Conservation (phyloP, 1,284 basidiomycete genomes). For the Pseudomicrostroma phylloplanum region DNA sequence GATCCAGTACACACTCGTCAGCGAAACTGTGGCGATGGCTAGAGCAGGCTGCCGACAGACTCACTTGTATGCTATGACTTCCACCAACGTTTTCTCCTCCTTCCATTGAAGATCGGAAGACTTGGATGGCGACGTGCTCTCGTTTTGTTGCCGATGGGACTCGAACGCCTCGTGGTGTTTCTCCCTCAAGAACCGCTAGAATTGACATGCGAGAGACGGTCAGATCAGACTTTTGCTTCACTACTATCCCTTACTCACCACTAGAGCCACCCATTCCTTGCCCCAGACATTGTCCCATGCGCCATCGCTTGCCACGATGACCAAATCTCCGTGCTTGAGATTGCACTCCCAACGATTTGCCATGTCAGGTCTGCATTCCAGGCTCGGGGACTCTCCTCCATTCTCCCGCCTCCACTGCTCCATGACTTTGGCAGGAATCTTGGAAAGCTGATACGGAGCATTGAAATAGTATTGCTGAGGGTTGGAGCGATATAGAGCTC, state of each 20-base stretch:
- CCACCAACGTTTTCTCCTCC: slow-evolving; percentile 11
- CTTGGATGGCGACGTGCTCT: too few relatives aligned
- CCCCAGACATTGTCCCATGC: slow-evolving; percentile 73
- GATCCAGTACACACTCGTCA: neutral
- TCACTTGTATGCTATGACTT: slow-evolving; percentile 17
- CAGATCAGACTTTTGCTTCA: too few relatives aligned
- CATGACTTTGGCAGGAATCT: slow-evolving; percentile 10
- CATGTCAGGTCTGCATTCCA: slow-evolving; percentile 28
- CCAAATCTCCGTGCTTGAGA: slow-evolving; percentile 37
- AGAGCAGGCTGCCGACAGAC: slow-evolving; percentile 11
- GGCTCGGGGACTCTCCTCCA: slow-evolving; percentile 22
- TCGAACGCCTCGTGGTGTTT: slow-evolving; percentile 30
- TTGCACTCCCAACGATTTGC: slow-evolving; percentile 31
- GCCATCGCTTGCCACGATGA: slow-evolving; percentile 67
- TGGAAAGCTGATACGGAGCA: slow-evolving; percentile 47
- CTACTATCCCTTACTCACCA: slow-evolving; percentile 6
- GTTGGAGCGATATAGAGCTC: slow-evolving; percentile 34
- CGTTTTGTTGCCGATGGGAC: neutral
- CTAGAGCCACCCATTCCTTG: slow-evolving; percentile 11
- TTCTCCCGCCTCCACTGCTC: slow-evolving; percentile 26
- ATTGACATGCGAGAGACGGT: neutral
- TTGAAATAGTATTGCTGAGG: slow-evolving; percentile 48
- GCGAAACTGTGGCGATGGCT: neutral
- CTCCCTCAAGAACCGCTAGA: slow-evolving; percentile 34
- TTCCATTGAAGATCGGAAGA: neutral